Evolutionary conservation across 2,329 filamentous ascomycete species (phyloP).

Genomic region (Sphaerostilbella broomeana): DNA sequence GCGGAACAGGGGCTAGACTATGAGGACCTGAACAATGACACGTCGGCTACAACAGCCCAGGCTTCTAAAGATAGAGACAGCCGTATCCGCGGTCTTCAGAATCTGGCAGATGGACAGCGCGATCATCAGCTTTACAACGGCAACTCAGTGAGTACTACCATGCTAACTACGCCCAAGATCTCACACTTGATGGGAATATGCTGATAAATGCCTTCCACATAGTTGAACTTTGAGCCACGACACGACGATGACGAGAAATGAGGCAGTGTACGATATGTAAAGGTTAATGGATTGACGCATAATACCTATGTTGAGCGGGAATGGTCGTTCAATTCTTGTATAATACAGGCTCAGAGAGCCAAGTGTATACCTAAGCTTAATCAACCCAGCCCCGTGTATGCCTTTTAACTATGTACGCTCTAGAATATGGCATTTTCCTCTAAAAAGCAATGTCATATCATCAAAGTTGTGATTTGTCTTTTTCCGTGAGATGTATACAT

Average conservation of each 20-base stretch:
- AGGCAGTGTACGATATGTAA: neutral
- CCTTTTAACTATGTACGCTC: neutral
- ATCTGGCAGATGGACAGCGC: conserved; percentile 46
- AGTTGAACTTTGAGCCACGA: conserved; percentile 64
- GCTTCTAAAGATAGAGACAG: conserved; percentile 19
- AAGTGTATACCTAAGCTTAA: conserved; percentile 1
- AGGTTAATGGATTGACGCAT: neutral
- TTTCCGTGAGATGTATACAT: conserved; percentile 1
- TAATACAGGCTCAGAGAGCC: conserved; percentile 13
- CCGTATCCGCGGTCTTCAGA: conserved; percentile 28
- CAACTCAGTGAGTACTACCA: conserved; percentile 65
- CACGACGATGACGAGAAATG: conserved; percentile 48
- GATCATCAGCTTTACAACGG: conserved; percentile 82
- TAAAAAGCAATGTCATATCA: neutral
- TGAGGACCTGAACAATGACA: neutral
- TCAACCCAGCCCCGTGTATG: neutral
- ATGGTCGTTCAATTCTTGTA: conserved; percentile 14
- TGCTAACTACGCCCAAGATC: no score
- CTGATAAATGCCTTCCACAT: conserved; percentile 16
- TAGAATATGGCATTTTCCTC: neutral
- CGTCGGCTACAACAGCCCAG: conserved; percentile 8
- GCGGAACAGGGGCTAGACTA: conserved; percentile 9
- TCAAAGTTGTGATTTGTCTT: neutral
- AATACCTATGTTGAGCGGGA: conserved; percentile 6
- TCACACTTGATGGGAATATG: no score